phyloP scores from a whole-genome alignment of 768 basidiomycete genomes.

The Auricularia cornea region DNA sequence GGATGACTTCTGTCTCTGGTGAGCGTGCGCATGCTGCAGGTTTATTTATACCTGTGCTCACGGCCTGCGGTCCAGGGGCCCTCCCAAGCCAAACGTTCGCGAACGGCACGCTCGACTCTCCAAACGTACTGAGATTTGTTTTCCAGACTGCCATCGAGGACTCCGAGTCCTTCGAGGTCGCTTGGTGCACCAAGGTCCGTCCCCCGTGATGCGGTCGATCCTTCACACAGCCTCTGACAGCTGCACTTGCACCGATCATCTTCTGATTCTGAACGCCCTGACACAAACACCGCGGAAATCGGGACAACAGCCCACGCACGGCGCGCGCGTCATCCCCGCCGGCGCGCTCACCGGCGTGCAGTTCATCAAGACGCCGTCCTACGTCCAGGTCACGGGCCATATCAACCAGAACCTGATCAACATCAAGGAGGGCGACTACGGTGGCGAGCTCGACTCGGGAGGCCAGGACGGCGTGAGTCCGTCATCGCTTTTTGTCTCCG shows the following conservation, averaged over 20 bases:
- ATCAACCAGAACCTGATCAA: slow-evolving; percentile 54
- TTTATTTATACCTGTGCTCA: too few species aligned
- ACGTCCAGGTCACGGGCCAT: slow-evolving; percentile 54
- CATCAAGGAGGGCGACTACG: slow-evolving; percentile 43
- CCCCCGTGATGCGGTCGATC: neutral
- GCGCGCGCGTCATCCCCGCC: slow-evolving; percentile 64
- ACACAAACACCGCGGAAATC: too few species aligned
- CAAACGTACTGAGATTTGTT: neutral
- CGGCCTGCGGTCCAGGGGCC: too few species aligned
- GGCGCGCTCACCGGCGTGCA: slow-evolving; percentile 61
- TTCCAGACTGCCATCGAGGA: slow-evolving; percentile 58
- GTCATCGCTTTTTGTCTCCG: neutral
- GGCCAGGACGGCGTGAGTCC: slow-evolving; percentile 21
- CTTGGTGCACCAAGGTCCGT: slow-evolving; percentile 44
- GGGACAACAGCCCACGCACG: slow-evolving; percentile 52
- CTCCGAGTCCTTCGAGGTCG: slow-evolving; percentile 61
- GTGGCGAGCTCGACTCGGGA: slow-evolving; percentile 66
- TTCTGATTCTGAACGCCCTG: too few species aligned
- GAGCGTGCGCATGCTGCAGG: too few species aligned
- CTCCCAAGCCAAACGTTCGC: too few species aligned
- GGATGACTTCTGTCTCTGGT: too few species aligned
- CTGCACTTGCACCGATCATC: too few species aligned
- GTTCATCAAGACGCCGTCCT: slow-evolving; percentile 34
- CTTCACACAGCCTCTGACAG: neutral
- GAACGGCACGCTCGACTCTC: too few species aligned